Evolutionary conservation across 2,329 filamentous ascomycete genomes (phyloP).

Genomic region (Botrytis cinerea): DNA sequence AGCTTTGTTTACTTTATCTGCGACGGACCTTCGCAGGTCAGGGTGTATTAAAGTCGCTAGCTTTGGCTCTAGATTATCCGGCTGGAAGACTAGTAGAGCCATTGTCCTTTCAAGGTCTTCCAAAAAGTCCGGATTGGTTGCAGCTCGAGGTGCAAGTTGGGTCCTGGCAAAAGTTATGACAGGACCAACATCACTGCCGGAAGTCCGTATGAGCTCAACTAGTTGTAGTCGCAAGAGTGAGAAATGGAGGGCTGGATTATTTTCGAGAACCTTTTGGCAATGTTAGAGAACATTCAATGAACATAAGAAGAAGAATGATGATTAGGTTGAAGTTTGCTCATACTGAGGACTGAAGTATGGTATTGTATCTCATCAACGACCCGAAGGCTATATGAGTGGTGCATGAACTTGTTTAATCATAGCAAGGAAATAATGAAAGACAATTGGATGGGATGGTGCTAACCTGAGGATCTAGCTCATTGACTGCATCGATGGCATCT

Average conservation of each 20-base stretch:
- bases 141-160: slow-evolving; percentile 83
- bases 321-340: slow-evolving; percentile 56
- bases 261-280: slow-evolving; percentile 69
- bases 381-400: slow-evolving; percentile 96
- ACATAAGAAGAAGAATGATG: slow-evolving; percentile 22
- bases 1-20: slow-evolving; percentile 83
- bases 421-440: slow-evolving; percentile 46
- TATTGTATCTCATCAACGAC: slow-evolving; percentile 86
- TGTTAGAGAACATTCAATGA: slow-evolving; percentile 27
- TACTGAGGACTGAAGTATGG: slow-evolving; percentile 81
- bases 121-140: slow-evolving; percentile 78
- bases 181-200: slow-evolving; percentile 68
- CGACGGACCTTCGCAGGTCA: slow-evolving; percentile 78
- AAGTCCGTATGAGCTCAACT: slow-evolving; percentile 82
- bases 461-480: slow-evolving; percentile 90
- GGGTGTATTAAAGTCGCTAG: slow-evolving; percentile 78
- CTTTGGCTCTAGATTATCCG: slow-evolving; percentile 75
- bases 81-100: slow-evolving; percentile 84
- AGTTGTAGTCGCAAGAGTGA: slow-evolving; percentile 86
- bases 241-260: slow-evolving; percentile 82
- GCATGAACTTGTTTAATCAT: slow-evolving; percentile 99
- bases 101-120: slow-evolving; percentile 90
- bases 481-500: slow-evolving; percentile 80
- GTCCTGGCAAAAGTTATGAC: slow-evolving; percentile 86
- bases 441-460: slow-evolving; percentile 42